phyloP scores from a whole-genome alignment of 176 grass and related monocot genomes.

The Hyparrhenia diplandra region DNA sequence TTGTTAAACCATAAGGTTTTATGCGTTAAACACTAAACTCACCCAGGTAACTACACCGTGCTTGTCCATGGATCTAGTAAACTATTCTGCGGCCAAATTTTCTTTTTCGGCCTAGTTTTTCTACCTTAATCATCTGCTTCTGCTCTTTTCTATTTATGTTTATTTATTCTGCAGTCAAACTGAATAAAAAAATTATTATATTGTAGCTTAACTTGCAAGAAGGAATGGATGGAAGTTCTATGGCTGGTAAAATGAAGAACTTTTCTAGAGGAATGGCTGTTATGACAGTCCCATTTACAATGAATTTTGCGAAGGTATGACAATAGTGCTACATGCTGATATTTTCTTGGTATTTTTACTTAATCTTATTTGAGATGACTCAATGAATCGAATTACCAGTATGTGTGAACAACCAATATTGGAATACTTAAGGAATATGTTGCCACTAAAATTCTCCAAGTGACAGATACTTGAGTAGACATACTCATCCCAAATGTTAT shows the following conservation, averaged over 20 bases:
- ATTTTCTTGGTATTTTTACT: not conserved
- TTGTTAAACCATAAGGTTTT: no score
- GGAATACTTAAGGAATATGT: not conserved
- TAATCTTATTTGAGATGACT: slow-evolving; percentile 16
- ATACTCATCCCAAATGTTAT: not conserved
- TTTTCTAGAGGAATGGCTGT: slow-evolving; percentile 80
- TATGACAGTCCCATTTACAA: slow-evolving; percentile 79
- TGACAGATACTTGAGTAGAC: not conserved
- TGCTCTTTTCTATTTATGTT: slow-evolving; percentile 14
- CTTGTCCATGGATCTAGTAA: slow-evolving; percentile 18
- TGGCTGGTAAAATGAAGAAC: slow-evolving; percentile 66
- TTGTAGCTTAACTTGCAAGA: slow-evolving; percentile 92
- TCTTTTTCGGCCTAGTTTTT: not conserved
- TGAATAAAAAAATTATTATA: not conserved
- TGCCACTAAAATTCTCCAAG: not conserved
- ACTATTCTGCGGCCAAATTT: not conserved
- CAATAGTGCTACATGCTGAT: slow-evolving; percentile 21
- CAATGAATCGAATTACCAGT: not conserved
- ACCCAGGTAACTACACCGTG: not conserved
- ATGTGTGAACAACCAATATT: not conserved
- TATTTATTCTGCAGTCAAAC: not conserved
- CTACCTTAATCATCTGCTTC: slow-evolving; percentile 7
- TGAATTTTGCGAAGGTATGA: slow-evolving; percentile 82
- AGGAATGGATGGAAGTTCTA: slow-evolving; percentile 82
- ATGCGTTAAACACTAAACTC: no score